phyloP scores from a whole-genome alignment of 306 rosid species.

The Coriaria nepalensis region DNA sequence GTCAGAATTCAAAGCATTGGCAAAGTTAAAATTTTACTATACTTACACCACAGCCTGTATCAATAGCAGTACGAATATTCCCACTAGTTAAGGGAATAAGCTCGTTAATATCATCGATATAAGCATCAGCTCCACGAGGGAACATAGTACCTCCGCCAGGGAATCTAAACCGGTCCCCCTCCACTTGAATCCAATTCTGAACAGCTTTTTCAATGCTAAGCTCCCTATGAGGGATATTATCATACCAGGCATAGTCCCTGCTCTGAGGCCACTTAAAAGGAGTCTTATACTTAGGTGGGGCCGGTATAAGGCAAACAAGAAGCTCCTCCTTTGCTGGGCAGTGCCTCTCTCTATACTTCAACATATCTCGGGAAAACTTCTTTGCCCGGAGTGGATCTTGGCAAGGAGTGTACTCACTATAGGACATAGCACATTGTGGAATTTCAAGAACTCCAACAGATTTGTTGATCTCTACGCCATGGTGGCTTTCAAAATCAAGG shows the following conservation, averaged over 20 bases:
- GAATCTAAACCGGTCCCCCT: conserved; percentile 72
- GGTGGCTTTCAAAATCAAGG: conserved; percentile 72
- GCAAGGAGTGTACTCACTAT: conserved; percentile 84
- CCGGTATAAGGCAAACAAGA: conserved; percentile 57
- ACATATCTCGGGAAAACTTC: conserved; percentile 60
- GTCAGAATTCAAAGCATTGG: not conserved
- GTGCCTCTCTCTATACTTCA: conserved; percentile 86
- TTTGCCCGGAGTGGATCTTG: conserved; percentile 57
- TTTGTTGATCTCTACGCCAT: conserved; percentile 33
- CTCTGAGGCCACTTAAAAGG: conserved; percentile 98
- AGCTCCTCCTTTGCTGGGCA: conserved; percentile 72
- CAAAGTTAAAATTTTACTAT: not conserved
- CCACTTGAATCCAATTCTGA: conserved; percentile 96
- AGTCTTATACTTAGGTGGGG: conserved; percentile 82
- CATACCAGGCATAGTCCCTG: conserved; percentile 84
- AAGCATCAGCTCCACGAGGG: conserved; percentile 89
- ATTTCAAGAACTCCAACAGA: conserved; percentile 28
- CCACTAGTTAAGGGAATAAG: conserved; percentile 74
- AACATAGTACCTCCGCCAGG: conserved; percentile 99
- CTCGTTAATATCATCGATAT: conserved; percentile 67
- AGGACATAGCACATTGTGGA: conserved; percentile 47
- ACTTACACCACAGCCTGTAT: conserved; percentile 99
- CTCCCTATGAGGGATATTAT: conserved; percentile 82
- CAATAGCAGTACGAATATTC: conserved; percentile 75
- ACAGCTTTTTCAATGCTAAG: conserved; percentile 90